These are phyloP conservation scores for Nadsonia fulvescens DNA, from an alignment of 805 yeast genomes.

Conservation along the genomic window DNA sequence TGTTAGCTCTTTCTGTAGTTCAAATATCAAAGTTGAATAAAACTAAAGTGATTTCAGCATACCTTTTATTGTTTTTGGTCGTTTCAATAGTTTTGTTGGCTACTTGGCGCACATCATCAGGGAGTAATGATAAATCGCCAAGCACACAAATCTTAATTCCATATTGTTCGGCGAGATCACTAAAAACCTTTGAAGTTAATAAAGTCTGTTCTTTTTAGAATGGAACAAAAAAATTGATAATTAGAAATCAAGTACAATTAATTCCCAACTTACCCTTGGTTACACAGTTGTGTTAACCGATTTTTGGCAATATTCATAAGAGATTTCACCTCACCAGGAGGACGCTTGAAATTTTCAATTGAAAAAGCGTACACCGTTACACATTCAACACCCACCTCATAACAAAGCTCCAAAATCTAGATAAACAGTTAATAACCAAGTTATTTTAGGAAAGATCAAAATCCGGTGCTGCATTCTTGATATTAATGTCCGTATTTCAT, in stretches of 20 bases:
- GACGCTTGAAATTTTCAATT: slow-evolving; percentile 83
- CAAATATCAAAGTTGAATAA: neutral
- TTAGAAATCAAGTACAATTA: too few relatives aligned
- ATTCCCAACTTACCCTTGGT: too few relatives aligned
- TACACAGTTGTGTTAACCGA: slow-evolving; percentile 4
- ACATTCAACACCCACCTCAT: slow-evolving; percentile 58
- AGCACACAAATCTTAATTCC: slow-evolving; percentile 34
- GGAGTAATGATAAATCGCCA: slow-evolving; percentile 56
- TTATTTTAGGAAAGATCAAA: too few relatives aligned
- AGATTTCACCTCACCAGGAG: slow-evolving; percentile 65
- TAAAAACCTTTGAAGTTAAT: neutral
- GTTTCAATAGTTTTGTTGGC: slow-evolving; percentile 43
- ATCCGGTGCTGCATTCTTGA: too few relatives aligned
- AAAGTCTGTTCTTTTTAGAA: neutral
- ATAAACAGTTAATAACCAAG: too few relatives aligned
- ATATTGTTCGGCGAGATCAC: slow-evolving; percentile 7
- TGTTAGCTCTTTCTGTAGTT: neutral
- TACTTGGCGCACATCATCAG: slow-evolving; percentile 47
- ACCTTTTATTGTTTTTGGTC: slow-evolving; percentile 33
- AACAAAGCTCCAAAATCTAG: slow-evolving; percentile 51
- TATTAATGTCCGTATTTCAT: too few relatives aligned
- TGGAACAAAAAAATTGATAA: neutral
- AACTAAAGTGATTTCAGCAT: slow-evolving; percentile 3
- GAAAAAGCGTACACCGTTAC: slow-evolving; percentile 91
- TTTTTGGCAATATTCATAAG: slow-evolving; percentile 30